Percentiles rank a stretch among this genome's conserved stretches.
Evolutionary conservation across 169 alveolate species (phyloP).

Genomic region (Eimeria maxima): DNA sequence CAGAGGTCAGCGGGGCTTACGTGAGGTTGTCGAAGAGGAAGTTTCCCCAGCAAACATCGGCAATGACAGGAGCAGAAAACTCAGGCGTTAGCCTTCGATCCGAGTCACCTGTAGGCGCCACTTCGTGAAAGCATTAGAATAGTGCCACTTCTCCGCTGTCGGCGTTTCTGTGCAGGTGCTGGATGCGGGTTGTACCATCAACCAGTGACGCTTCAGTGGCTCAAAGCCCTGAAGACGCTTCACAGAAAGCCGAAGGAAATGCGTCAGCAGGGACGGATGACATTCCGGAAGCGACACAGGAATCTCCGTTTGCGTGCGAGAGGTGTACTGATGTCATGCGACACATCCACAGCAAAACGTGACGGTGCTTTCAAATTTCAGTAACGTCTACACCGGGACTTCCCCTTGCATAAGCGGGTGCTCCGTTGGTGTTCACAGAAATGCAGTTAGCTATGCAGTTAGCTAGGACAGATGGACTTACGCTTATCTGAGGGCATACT

Average conservation of each 20-base stretch:
- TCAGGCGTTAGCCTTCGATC: neutral
- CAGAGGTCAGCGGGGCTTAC: constrained; percentile 47
- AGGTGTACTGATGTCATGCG: constrained; percentile 67
- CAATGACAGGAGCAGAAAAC: neutral
- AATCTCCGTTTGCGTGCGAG: constrained; percentile 48
- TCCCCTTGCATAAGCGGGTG: neutral
- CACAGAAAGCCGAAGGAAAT: neutral
- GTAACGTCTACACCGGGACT: neutral
- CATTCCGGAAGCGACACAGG: neutral
- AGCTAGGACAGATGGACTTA: neutral
- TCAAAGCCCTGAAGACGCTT: neutral
- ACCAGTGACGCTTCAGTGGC: constrained; percentile 2
- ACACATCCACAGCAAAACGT: neutral
- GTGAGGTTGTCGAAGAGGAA: neutral
- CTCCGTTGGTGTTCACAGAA: neutral
- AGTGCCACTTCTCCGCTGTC: neutral
- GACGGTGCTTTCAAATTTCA: neutral
- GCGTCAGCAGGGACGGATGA: neutral
- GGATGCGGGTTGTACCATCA: constrained; percentile 55
- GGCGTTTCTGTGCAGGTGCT: constrained; percentile 51
- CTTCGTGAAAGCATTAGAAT: neutral
- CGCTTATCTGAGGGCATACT: neutral
- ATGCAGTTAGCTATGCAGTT: neutral
- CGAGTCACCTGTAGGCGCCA: neutral
- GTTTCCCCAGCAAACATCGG: neutral